These are phyloP conservation scores for Candida endomychidarum DNA, from an alignment of 805 yeast genomes.

Conservation along the genomic window DNA sequence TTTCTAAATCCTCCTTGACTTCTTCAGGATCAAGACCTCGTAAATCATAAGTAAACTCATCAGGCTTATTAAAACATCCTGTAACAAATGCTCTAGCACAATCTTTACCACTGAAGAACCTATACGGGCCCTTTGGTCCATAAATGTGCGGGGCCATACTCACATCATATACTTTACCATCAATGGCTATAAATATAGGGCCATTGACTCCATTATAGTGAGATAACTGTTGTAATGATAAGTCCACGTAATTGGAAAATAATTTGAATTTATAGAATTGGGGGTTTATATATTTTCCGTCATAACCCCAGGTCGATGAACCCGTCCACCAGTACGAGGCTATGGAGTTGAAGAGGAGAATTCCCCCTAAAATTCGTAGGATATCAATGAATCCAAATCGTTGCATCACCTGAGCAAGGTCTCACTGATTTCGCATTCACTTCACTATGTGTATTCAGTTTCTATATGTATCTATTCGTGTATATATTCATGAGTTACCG, in stretches of 20 bases:
- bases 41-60: conserved; percentile 64
- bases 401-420: no score
- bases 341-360: conserved; percentile 45
- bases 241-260: conserved; percentile 19
- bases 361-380: conserved; percentile 45
- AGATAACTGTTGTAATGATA: conserved; percentile 49
- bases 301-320: conserved; percentile 59
- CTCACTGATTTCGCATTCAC: no score
- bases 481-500: no score
- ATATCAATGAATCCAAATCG: conserved; percentile 39
- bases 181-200: conserved; percentile 60
- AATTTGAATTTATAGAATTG: conserved; percentile 36
- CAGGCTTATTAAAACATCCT: conserved; percentile 57
- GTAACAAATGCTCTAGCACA: conserved; percentile 69
- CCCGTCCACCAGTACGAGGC: conserved; percentile 61
- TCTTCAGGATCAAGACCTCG: conserved; percentile 53
- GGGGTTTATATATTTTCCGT: conserved; percentile 48
- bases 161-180: conserved; percentile 68
- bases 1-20: conserved; percentile 37
- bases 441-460: no score
- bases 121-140: conserved; percentile 54
- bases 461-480: no score
- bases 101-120: conserved; percentile 61
- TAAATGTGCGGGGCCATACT: conserved; percentile 49
- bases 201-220: conserved; percentile 47